Conservation (phyloP, 1,139 yeast genomes). For the Saccharomyces hybrid region DNA sequence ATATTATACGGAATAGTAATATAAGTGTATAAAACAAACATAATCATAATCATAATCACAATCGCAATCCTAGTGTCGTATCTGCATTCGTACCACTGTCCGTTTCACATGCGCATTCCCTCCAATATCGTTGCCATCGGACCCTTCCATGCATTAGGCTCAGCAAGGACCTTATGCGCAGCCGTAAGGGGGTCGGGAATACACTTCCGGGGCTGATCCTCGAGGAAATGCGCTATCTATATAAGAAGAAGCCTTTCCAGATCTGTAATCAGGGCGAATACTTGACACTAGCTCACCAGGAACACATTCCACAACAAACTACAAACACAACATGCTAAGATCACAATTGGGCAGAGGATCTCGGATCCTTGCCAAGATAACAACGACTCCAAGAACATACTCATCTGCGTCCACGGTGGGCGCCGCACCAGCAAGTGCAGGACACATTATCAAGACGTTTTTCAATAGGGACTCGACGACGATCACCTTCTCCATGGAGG, state of each 20-base stretch:
- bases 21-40: background rate
- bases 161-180: background rate
- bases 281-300: background rate
- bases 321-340: background rate
- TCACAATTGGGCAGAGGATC: background rate
- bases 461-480: background rate
- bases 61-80: too few species aligned
- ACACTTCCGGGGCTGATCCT: background rate
- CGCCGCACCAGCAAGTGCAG: background rate
- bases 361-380: background rate
- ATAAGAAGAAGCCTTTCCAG: background rate
- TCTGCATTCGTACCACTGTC: too few species aligned
- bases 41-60: background rate
- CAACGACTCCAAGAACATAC: background rate
- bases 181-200: constrained; percentile 1
- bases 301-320: background rate
- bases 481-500: background rate
- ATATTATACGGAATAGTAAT: background rate
- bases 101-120: background rate
- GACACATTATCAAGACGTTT: background rate
- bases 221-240: background rate
- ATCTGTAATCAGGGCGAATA: background rate
- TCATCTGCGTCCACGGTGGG: background rate
- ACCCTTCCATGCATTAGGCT: background rate
- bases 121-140: background rate